Conservation (phyloP, 108 stramenopile genomes). For the Nitzschia sp. region DNA sequence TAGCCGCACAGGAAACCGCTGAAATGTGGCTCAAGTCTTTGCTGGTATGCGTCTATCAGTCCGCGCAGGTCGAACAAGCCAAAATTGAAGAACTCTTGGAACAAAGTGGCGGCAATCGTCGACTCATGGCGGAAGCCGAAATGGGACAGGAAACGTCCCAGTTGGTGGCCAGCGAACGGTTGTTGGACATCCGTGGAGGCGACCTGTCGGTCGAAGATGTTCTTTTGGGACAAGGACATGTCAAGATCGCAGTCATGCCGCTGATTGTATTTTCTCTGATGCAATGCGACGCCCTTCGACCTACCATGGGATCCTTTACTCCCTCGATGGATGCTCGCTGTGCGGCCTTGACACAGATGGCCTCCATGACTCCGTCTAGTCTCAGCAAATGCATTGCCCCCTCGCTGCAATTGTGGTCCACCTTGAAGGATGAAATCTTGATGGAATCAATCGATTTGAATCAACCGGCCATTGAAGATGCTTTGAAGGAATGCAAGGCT, state of each 20-base stretch:
- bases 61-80: constrained; percentile 36
- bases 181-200: constrained; percentile 38
- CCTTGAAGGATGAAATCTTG: constrained; percentile 21
- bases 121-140: neutral
- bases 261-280: constrained; percentile 44
- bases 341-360: constrained; percentile 46
- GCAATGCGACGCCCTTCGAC: constrained; percentile 60
- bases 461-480: constrained; percentile 14
- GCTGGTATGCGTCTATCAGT: constrained; percentile 46
- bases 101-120: neutral
- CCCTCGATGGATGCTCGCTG: constrained; percentile 47
- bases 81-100: constrained; percentile 13
- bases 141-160: neutral
- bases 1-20: constrained; percentile 20
- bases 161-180: constrained; percentile 39
- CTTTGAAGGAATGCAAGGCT: constrained; percentile 9
- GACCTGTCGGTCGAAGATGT: constrained; percentile 33
- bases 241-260: constrained; percentile 22
- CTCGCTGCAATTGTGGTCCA: constrained; percentile 48
- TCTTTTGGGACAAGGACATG: constrained; percentile 56
- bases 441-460: constrained; percentile 29
- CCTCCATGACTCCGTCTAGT: constrained; percentile 44
- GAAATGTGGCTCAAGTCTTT: constrained; percentile 43
- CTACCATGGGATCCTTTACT: constrained; percentile 10
- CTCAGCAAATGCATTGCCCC: constrained; percentile 49